phyloP scores from a whole-genome alignment of 106 monocot species.

The Acanthochlamys bracteata region DNA sequence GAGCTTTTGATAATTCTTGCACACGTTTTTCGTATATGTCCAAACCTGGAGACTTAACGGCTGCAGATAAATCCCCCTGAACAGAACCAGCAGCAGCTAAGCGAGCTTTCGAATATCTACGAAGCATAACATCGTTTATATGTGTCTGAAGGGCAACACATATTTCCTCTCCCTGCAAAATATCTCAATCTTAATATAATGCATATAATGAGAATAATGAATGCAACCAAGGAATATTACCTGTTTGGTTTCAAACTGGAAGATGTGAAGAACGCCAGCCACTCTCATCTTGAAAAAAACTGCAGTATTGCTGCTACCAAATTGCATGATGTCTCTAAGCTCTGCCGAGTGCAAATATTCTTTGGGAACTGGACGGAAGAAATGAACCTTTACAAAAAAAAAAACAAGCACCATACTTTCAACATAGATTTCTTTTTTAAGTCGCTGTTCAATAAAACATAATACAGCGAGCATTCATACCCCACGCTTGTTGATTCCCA shows the following conservation, averaged over 20 bases:
- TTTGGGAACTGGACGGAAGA: slow-evolving; percentile 97
- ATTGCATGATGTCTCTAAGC: slow-evolving; percentile 99
- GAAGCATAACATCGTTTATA: slow-evolving; percentile 99
- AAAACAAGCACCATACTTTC: no score
- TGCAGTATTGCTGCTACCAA: slow-evolving; percentile 96
- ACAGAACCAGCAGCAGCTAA: slow-evolving; percentile 36
- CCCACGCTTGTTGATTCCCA: slow-evolving; percentile 99
- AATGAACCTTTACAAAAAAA: slow-evolving; percentile 72
- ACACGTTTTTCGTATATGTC: slow-evolving; percentile 66
- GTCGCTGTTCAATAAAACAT: background rate
- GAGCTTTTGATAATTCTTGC: slow-evolving; percentile 55
- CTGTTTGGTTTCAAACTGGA: slow-evolving; percentile 99
- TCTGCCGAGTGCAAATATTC: slow-evolving; percentile 98
- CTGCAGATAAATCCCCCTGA: slow-evolving; percentile 53
- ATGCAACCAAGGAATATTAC: slow-evolving; percentile 15
- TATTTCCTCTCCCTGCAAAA: slow-evolving; percentile 88
- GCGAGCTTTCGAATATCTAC: slow-evolving; percentile 84
- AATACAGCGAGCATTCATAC: slow-evolving; percentile 27
- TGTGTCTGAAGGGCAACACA: slow-evolving; percentile 99
- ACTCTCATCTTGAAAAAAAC: slow-evolving; percentile 99
- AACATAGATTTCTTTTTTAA: no score
- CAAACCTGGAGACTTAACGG: slow-evolving; percentile 31
- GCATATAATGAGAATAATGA: no score
- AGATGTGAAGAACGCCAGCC: slow-evolving; percentile 95
- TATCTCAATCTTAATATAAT: background rate